Conservation (phyloP, 2,329 filamentous ascomycete genomes). For the Rosellinia necatrix region DNA sequence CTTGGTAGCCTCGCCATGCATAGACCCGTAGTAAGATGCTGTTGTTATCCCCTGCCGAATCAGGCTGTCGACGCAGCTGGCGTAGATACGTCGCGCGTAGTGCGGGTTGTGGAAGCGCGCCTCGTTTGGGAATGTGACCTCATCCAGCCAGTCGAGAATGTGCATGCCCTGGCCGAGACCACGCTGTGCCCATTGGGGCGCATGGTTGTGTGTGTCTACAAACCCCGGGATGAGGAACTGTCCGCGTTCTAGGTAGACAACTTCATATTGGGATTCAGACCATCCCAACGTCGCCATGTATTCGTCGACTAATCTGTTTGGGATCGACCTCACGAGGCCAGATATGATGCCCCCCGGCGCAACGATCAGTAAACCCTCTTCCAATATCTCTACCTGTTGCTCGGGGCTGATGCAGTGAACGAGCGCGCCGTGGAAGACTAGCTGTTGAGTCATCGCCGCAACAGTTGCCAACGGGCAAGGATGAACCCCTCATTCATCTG, state of each 20-base stretch:
- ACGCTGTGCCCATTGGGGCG: conserved; percentile 59
- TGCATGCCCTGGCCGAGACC: conserved; percentile 56
- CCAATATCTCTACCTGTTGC: conserved; percentile 44
- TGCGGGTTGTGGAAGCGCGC: conserved; percentile 59
- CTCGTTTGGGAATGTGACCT: conserved; percentile 69
- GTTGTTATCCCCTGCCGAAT: conserved; percentile 66
- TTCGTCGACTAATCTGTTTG: conserved; percentile 21
- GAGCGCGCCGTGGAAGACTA: conserved; percentile 47
- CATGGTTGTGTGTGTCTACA: conserved; percentile 72
- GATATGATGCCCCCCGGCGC: conserved; percentile 36
- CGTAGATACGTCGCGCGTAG: conserved; percentile 59
- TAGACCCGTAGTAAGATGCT: conserved; percentile 63
- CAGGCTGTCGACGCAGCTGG: conserved; percentile 58
- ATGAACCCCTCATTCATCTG: conserved; percentile 6
- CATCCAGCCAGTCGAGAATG: conserved; percentile 66
- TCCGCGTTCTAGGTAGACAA: conserved; percentile 44
- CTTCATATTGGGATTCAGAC: conserved; percentile 20
- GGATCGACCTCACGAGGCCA: conserved; percentile 29
- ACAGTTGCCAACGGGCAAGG: background rate
- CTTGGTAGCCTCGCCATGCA: conserved; percentile 60
- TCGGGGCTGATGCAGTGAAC: conserved; percentile 46
- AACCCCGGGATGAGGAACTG: conserved; percentile 64
- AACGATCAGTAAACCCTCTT: conserved; percentile 44
- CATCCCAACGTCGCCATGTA: conserved; percentile 24
- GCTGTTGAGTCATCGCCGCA: conserved; percentile 24